Conservation (phyloP, 106 monocot species). For the Dactylorhiza incarnata region DNA sequence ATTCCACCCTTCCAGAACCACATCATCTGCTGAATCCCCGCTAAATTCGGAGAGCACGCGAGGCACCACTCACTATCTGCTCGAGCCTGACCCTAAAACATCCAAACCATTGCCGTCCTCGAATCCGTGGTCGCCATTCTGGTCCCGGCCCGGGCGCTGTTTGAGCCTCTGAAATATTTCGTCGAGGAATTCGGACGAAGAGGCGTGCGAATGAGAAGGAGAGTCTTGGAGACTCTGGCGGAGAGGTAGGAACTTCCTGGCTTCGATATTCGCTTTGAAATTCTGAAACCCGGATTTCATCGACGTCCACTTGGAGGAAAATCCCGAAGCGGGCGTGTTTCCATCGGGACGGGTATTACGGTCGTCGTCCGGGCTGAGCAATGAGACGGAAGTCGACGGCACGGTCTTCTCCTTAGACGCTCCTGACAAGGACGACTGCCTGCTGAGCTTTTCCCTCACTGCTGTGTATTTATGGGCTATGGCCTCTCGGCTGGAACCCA, state of each 20-base stretch:
- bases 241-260: constrained; percentile 66
- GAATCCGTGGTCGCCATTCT: constrained; percentile 17
- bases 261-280: constrained; percentile 62
- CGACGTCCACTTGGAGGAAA: constrained; percentile 70
- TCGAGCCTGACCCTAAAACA: not conserved
- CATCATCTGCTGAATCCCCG: not conserved
- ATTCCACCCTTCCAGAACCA: not conserved
- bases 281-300: constrained; percentile 79
- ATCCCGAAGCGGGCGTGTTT: constrained; percentile 4
- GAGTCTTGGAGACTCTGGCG: constrained; percentile 32
- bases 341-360: constrained; percentile 20
- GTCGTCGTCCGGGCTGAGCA: constrained; percentile 34
- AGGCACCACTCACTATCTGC: not conserved
- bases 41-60: not conserved
- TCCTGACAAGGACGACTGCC: constrained; percentile 8
- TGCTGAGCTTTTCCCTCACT: constrained; percentile 21
- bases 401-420: constrained; percentile 27
- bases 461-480: constrained; percentile 64
- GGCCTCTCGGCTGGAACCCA: constrained; percentile 36
- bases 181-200: constrained; percentile 78
- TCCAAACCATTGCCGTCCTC: constrained; percentile 17
- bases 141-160: constrained; percentile 28
- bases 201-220: constrained; percentile 16
- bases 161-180: constrained; percentile 84
- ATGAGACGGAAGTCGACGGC: constrained; percentile 55